phyloP scores from a whole-genome alignment of 805 yeast species.

The Starmerella geochares region DNA sequence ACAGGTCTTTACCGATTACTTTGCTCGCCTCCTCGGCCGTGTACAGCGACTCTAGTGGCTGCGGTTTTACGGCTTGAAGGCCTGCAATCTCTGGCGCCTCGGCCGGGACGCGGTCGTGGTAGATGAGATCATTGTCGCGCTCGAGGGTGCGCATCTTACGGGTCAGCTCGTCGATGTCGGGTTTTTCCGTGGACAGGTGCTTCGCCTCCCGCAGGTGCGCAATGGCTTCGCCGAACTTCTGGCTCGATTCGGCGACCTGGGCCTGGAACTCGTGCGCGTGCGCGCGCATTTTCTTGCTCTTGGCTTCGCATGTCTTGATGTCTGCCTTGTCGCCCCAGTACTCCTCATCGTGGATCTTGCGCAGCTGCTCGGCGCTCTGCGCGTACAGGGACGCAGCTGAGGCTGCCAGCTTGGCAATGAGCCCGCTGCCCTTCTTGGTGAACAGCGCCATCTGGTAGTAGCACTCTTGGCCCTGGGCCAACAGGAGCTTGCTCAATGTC shows the following conservation, averaged over 20 bases:
- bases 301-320: conserved; percentile 47
- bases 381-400: conserved; percentile 50
- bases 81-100: conserved; percentile 57
- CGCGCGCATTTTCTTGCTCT: conserved; percentile 47
- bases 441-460: conserved; percentile 54
- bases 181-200: conserved; percentile 10
- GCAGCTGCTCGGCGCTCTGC: conserved; percentile 40
- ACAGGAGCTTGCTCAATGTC: conserved; percentile 53
- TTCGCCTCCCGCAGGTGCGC: conserved; percentile 48
- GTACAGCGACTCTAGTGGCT: conserved; percentile 38
- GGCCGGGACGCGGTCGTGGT: conserved; percentile 66
- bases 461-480: conserved; percentile 84
- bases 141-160: conserved; percentile 34
- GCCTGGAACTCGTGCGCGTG: conserved; percentile 54
- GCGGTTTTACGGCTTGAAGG: conserved; percentile 56
- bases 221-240: conserved; percentile 67
- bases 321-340: conserved; percentile 39
- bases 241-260: conserved; percentile 41
- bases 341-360: conserved; percentile 25
- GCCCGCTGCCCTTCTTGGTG: conserved; percentile 43
- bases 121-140: conserved; percentile 83
- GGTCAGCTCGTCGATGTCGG: conserved; percentile 27
- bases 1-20: conserved; percentile 46
- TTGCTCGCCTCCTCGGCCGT: conserved; percentile 34
- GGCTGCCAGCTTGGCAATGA: conserved; percentile 66